Evolutionary conservation across 2,329 filamentous ascomycete genomes (phyloP), one percentile per base, ranked within the genome.

Genomic region (Cercospora sesami): DNA sequence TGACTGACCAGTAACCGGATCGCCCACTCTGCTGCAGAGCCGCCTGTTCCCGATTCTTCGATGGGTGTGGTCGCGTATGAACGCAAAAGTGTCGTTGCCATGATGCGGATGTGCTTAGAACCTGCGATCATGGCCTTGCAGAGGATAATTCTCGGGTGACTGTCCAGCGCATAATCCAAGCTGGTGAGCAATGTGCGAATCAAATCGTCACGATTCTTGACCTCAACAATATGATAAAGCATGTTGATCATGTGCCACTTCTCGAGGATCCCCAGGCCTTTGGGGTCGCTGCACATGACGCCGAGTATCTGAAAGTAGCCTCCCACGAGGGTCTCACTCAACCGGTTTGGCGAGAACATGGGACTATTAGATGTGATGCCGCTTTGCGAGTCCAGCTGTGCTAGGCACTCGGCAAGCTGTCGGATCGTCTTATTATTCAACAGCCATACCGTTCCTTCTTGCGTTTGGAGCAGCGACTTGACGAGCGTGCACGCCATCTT

Each of bases 161-260:
- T 94, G 68, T 83, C 82, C 26, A 96, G 83, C 21, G 89, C 91
- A 77, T 97, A 99, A 80, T 99, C 94, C 80, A 99, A 94, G 75
- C 94, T 95, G 60, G 91, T 90, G 8, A 99, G 85, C 33, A 99
- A 86, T 9, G 94, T 86, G 77, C 94, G 93, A 77, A 98, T 93
- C 68, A 99, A 84, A 78, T 99, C 95, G 57, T 94, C 93, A 2
- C 95, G 90, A 79, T 95, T 91, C 74, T 91, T 93, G 55, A 97
- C 84, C 76, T 98, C 94, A 67, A 97, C 87, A 69, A 99, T 97
- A 79, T 98, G 95, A 78, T 99, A 99, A 85, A 98, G 96, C 93
- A 99, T 99, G 80, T 98, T 98, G 81, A 97, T 94, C 86, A 99
- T 96, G 74, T 93, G 92, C 94, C 95, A 98, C 74, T 93, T 86